Conservation (phyloP, 345 rosid species). For the Punica granatum region DNA sequence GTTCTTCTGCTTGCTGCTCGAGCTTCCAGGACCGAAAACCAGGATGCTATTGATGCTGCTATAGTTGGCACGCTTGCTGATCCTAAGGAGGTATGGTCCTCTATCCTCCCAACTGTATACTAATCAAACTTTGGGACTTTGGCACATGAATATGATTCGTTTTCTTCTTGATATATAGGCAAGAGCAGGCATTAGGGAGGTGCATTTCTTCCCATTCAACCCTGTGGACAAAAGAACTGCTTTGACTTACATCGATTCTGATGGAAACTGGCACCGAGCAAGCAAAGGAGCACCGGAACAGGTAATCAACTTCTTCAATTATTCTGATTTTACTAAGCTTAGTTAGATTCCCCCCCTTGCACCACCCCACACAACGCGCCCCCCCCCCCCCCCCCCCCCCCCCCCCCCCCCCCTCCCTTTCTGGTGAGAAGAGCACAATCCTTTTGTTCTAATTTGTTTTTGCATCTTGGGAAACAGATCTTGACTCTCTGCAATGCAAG, state of each 20-base stretch:
- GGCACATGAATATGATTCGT: neutral
- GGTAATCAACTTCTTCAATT: slow-evolving; percentile 14
- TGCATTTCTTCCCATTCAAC: slow-evolving; percentile 35
- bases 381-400: too few relatives aligned
- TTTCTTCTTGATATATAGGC: slow-evolving; percentile 17
- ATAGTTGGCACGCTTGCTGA: slow-evolving; percentile 32
- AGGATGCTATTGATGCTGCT: slow-evolving; percentile 35
- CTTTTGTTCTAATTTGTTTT: neutral
- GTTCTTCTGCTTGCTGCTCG: slow-evolving; percentile 29
- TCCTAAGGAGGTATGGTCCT: slow-evolving; percentile 25
- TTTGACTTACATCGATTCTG: slow-evolving; percentile 23
- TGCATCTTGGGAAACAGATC: slow-evolving; percentile 12
- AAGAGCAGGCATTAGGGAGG: slow-evolving; percentile 31
- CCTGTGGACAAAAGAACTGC: slow-evolving; percentile 35
- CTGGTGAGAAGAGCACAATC: neutral
- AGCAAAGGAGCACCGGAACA: slow-evolving; percentile 39
- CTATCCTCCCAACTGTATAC: neutral
- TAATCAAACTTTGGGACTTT: neutral
- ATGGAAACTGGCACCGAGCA: slow-evolving; percentile 28
- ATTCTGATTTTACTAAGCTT: neutral
- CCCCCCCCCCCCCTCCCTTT: too few relatives aligned
- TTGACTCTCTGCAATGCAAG: slow-evolving; percentile 22
- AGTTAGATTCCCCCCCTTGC: too few relatives aligned
- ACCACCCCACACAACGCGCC: too few relatives aligned
- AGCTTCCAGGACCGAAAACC: slow-evolving; percentile 35